Percentiles rank a stretch among this genome's conserved stretches.
These are phyloP conservation scores for Monilinia fructigena DNA, from an alignment of 2,329 filamentous ascomycete species.

Conservation along the genomic window DNA sequence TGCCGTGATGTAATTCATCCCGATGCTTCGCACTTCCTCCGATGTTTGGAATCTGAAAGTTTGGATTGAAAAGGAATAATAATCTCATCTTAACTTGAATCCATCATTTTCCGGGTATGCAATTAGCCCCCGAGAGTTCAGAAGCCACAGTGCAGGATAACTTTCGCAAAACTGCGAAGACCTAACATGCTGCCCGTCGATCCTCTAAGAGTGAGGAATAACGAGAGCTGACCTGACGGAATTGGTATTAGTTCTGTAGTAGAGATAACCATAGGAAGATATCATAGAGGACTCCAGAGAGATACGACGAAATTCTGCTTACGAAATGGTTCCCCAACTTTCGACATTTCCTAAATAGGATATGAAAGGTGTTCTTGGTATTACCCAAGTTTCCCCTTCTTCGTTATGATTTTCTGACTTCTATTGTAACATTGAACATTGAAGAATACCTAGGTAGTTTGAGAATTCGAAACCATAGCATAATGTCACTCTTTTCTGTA, in stretches of 20 bases:
- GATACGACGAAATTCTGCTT: neutral
- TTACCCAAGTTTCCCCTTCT: constrained; percentile 9
- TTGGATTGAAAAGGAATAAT: constrained; percentile 81
- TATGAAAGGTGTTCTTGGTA: constrained; percentile 20
- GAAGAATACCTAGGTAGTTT: constrained; percentile 1
- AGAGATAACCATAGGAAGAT: neutral
- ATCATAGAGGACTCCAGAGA: neutral
- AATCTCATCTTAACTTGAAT: too few relatives aligned
- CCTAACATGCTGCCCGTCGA: constrained; percentile 88
- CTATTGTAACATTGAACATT: constrained; percentile 15
- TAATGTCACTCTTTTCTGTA: constrained; percentile 14
- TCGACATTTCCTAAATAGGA: constrained; percentile 23
- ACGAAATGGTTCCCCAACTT: constrained; percentile 25
- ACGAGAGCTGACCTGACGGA: too few relatives aligned
- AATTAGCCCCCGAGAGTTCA: constrained; percentile 86
- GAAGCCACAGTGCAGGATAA: constrained; percentile 92
- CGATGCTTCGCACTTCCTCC: too few relatives aligned
- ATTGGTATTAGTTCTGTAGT: neutral
- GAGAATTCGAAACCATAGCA: constrained; percentile 3
- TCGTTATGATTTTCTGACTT: constrained; percentile 11
- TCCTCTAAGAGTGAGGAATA: constrained; percentile 93
- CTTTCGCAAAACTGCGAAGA: constrained; percentile 91
- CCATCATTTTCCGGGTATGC: too few relatives aligned
- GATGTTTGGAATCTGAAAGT: too few relatives aligned
- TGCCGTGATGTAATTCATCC: constrained; percentile 97